Base-by-base conservation (phyloP, 75 land plant genomes). In the Pseudotsuga menziesii region DNA sequence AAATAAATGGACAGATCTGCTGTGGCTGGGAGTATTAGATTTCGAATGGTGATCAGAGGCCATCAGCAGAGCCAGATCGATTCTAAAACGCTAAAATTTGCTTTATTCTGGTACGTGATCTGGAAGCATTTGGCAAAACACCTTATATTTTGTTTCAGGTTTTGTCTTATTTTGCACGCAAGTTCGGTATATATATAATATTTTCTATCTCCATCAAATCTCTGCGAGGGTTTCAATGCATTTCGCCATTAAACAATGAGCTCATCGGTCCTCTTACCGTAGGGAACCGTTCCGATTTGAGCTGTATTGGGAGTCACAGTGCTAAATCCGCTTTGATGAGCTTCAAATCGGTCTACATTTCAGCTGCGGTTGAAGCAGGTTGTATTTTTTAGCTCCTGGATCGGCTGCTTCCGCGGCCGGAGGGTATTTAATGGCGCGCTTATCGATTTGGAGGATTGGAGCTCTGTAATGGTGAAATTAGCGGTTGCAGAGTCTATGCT, bases 1-100 rank as follows among this genome's bases (percentile, higher is more conserved):
- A 44, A 69, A 69, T 41, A 20, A n/a, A 69, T 69, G 64, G 22
- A 39, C 39, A 54, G 72, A 69, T 69, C 72, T 69, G 69, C 8
- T 9, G 6, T 11, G 20, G 44, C 44, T 15, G 12, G 12, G 12
- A 48, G 54, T 48, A 48, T 48, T 12, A 48, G 54, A 48, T 12
- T 12, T 48, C 54, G 72, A 36, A 35, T 20, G 72, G 44, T 36
- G 72, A 69, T 69, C 72, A 35, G 72, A 69, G 72, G 14, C 23
- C 48, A 17, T 69, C 9, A 20, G 25, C 54, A 20, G 17, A 11
- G 52, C 23, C 72, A n/a, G 52, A 69, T 41, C 72, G 22, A 11
- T 69, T 8, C 11, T 23, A 69, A 0, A 41, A 8, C 11, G 72
- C 41, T 44, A 20, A 36, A 41, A 19, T 41, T 69, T 69, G 54